Evolutionary conservation across 345 rosid genomes (phyloP), one percentile per base, ranked within the genome.

Genomic region (Lepidium aucheri): DNA sequence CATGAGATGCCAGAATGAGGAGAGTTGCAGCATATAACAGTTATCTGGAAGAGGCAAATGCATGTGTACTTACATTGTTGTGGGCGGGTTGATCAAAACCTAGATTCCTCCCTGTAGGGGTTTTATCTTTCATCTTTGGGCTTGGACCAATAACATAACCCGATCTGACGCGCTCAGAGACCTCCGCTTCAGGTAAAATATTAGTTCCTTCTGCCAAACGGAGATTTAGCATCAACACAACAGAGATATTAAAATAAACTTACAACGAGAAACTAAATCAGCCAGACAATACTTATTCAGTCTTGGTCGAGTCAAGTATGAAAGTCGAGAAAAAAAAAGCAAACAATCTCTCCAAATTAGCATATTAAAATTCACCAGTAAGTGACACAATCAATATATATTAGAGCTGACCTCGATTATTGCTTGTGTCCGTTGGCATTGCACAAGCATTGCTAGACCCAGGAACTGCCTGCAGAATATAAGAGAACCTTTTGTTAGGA

Each of bases 391-490:
- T 24, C 2, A 18, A 38, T 34, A 17, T 39, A 32, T 15, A 8
- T 13, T 26, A 20, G 50, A 65, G 72, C 89, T 75, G 61, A 90
- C 97, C 97, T 78, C 76, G 92, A 71, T 65, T 80, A 65, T 76
- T 81, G 51, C 78, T 83, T 68, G 65, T 44, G 62, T 79, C 86
- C 69, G 70, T 30, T 35, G 81, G 82, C 63, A 76, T 60, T 33
- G 76, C 84, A 68, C 71, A 86, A 49, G 82, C 78, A 79, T 75
- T 75, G 77, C 89, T 82, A 55, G 81, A 83, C 50, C 80, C 95
- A 62, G 85, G 79, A 68, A 77, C 69, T n/a, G 84, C 84, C 97
- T 87, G 89, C 45, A 64, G 61, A 20, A 24, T 10, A 57, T 6
- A 60, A n/a, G 41, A 11, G 59, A 63, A 16, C 11, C 34, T 32